Base-by-base conservation (phyloP, 139 green algal genomes). In the Haematococcus lacustris region DNA sequence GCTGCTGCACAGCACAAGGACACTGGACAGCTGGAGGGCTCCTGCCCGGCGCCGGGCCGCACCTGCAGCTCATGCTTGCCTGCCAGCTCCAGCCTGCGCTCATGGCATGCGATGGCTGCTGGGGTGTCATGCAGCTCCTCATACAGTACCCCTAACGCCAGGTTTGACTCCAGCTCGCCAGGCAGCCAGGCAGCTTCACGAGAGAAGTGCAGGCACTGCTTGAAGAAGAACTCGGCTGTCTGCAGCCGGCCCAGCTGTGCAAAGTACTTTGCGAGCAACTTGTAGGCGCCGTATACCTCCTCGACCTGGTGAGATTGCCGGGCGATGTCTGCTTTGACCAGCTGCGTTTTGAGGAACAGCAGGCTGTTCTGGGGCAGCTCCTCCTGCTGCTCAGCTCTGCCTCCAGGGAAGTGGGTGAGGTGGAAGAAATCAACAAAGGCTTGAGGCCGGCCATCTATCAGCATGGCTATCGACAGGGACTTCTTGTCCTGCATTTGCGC, bases 361-460 rank as follows among this genome's bases (percentile, higher is more conserved):
- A 88, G 40, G 1, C 66, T 78, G 28, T 85, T 72, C 35, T 75
- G 74, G 1, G 79, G 76, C 30, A 83, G 70, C 34, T 81, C 66
- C 3, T 40, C 68, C 62, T 39, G 32, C 2, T 51, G 32, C 32
- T 26, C 66, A 25, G 60, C 39, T 57, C 21, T 26, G 17, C 2
- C 47, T 59, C 40, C 38, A 41, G 39, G 3, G 37, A 25, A 50
- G 28, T 85, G 75, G 0, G 73, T 85, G 9, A 88, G 73, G 30
- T 72, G 72, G 76, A 86, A 88, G 71, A 88, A 88, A 51, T 88
- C 83, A 5, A 85, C 71, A 65, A 86, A 88, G 1, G 83, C 83
- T 30, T 83, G 75, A 6, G 83, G 76, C 39, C 78, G 67, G 0
- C 83, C 83, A 32, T 88, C 76, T n/a, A 86, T 60, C 23, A 88